phyloP scores from a whole-genome alignment of 495 filamentous ascomycete species.

The Penicillium dipodomyicola region DNA sequence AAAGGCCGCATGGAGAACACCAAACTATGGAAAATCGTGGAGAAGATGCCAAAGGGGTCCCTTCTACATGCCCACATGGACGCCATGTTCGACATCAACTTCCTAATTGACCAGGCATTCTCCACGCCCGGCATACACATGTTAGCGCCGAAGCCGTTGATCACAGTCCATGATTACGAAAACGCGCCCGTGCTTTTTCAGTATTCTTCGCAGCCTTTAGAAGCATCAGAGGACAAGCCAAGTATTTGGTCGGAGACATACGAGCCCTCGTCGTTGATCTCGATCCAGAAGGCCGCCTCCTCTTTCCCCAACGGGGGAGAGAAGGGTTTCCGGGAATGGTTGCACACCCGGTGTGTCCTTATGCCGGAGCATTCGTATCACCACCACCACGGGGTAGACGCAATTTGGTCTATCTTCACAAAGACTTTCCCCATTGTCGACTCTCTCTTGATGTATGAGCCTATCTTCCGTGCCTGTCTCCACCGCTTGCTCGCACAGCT shows the following conservation, averaged over 20 bases:
- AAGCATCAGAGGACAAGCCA: slow-evolving; percentile 23
- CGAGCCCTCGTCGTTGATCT: slow-evolving; percentile 49
- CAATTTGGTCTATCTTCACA: slow-evolving; percentile 76
- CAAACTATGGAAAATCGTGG: slow-evolving; percentile 80
- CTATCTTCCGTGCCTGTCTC: slow-evolving; percentile 78
- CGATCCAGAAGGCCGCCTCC: slow-evolving; percentile 63
- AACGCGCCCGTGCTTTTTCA: slow-evolving; percentile 51
- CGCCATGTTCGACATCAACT: slow-evolving; percentile 85
- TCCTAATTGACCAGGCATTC: slow-evolving; percentile 67
- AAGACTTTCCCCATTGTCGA: slow-evolving; percentile 66
- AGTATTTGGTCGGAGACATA: slow-evolving; percentile 66
- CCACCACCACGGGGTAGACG: slow-evolving; percentile 76
- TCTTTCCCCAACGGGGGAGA: slow-evolving; percentile 69
- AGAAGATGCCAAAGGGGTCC: slow-evolving; percentile 85
- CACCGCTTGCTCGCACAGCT: slow-evolving; percentile 64
- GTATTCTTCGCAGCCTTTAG: slow-evolving; percentile 35
- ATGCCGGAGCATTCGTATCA: slow-evolving; percentile 68
- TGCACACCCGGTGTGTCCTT: slow-evolving; percentile 70
- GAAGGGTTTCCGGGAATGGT: slow-evolving; percentile 71
- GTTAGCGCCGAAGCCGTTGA: slow-evolving; percentile 51
- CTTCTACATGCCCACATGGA: slow-evolving; percentile 86
- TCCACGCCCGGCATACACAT: slow-evolving; percentile 75
- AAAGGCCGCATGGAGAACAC: slow-evolving; percentile 77
- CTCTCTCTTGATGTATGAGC: slow-evolving; percentile 82
- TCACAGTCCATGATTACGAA: slow-evolving; percentile 43